Conservation (phyloP, 2,329 filamentous ascomycete species). For the Coniochaeta ligniaria region DNA sequence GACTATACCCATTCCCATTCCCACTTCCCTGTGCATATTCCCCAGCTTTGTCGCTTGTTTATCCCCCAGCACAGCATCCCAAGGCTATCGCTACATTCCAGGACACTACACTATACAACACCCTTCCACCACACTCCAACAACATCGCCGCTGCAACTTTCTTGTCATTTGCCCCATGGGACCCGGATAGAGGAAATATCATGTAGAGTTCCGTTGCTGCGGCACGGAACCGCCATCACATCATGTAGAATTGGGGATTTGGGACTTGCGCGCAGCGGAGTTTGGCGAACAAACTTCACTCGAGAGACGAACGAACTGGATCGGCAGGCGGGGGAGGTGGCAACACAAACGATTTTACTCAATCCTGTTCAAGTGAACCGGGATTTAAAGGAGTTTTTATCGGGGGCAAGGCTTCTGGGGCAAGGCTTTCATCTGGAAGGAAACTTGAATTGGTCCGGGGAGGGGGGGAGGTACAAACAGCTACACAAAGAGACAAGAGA, state of each 20-base stretch:
- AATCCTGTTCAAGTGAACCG: conserved; percentile 15
- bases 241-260: conserved; percentile 16
- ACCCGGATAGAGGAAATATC: conserved; percentile 5
- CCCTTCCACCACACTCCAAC: conserved; percentile 3
- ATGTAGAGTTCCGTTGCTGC: background rate
- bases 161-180: conserved; percentile 11
- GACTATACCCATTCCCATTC: background rate
- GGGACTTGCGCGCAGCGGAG: background rate
- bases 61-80: conserved; percentile 7
- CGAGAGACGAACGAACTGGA: background rate
- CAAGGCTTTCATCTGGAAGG: background rate
- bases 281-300: background rate
- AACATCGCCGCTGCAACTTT: conserved; percentile 11
- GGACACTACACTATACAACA: conserved; percentile 11
- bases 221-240: conserved; percentile 10
- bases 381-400: conserved; percentile 8
- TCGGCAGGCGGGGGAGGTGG: conserved; percentile 4
- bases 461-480: background rate
- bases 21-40: background rate
- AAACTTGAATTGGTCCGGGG: background rate
- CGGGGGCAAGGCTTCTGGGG: background rate
- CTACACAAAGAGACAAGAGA: background rate
- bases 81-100: conserved; percentile 11
- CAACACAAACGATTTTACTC: conserved; percentile 4
- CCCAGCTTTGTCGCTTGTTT: conserved; percentile 1